A percentile compares a stretch with the other conserved stretches of the same genome.
Evolutionary conservation across 176 grass and related monocot genomes (phyloP).

Genomic region (Echinochloa phyllopogon): DNA sequence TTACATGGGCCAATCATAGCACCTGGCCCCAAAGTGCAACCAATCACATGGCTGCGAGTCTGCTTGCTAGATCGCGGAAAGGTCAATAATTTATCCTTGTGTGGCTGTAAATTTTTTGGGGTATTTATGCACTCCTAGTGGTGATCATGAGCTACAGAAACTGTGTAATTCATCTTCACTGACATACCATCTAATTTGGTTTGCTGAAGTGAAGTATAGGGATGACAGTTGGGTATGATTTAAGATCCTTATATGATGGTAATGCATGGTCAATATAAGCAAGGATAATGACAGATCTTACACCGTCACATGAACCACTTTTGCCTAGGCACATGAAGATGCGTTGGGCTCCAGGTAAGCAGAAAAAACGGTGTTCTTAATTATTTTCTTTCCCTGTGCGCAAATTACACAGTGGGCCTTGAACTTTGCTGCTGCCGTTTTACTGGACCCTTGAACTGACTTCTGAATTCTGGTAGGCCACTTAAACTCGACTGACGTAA

Average conservation of each 20-base stretch:
- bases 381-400: background rate
- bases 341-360: conserved; percentile 30
- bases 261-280: background rate
- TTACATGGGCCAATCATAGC: conserved; percentile 64
- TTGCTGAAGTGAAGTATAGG: background rate
- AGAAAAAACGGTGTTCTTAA: background rate
- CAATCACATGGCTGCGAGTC: conserved; percentile 54
- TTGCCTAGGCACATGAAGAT: conserved; percentile 34
- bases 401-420: conserved; percentile 4
- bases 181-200: background rate
- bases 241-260: background rate
- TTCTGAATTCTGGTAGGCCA: conserved; percentile 26
- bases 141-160: conserved; percentile 35
- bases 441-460: conserved; percentile 23
- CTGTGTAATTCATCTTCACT: background rate
- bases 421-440: background rate
- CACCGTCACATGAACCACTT: conserved; percentile 38
- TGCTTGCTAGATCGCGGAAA: conserved; percentile 36
- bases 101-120: conserved; percentile 30
- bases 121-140: conserved; percentile 9
- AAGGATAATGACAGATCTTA: background rate
- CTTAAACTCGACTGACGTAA: conserved; percentile 20
- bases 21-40: conserved; percentile 40
- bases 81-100: conserved; percentile 51
- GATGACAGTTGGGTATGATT: background rate